These are phyloP conservation scores for Rhizophora apiculata DNA, from an alignment of 345 rosid genomes.

Conservation along the genomic window DNA sequence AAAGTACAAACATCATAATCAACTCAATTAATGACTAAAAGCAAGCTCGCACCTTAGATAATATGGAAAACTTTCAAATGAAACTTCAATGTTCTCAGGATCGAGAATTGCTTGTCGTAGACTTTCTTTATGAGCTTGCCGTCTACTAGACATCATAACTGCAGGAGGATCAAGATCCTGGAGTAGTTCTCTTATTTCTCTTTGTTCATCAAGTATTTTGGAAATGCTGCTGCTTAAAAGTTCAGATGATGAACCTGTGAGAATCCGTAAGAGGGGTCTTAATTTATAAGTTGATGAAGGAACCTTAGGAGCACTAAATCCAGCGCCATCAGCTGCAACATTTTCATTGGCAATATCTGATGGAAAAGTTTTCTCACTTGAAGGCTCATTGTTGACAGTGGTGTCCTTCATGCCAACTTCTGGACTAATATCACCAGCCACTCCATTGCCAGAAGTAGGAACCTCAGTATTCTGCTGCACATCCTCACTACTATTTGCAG, in stretches of 20 bases:
- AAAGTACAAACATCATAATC: neutral
- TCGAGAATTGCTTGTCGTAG: constrained; percentile 60
- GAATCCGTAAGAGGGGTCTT: constrained; percentile 63
- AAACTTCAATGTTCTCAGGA: constrained; percentile 63
- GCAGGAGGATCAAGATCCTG: constrained; percentile 51
- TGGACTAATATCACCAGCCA: constrained; percentile 39
- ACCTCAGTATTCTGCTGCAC: constrained; percentile 55
- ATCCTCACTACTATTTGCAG: constrained; percentile 46
- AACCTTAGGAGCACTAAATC: constrained; percentile 55
- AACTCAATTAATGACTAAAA: neutral
- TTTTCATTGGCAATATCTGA: constrained; percentile 48
- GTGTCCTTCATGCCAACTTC: constrained; percentile 71
- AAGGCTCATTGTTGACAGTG: constrained; percentile 47
- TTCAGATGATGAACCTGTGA: constrained; percentile 53
- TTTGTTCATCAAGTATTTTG: constrained; percentile 58
- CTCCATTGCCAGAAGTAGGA: constrained; percentile 46
- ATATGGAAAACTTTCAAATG: constrained; percentile 84
- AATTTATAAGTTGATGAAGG: constrained; percentile 55
- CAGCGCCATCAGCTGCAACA: constrained; percentile 41
- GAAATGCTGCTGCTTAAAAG: constrained; percentile 52
- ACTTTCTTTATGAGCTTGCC: constrained; percentile 68
- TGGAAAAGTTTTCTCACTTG: constrained; percentile 50
- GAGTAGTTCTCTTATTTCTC: constrained; percentile 50
- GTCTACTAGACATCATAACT: constrained; percentile 47
- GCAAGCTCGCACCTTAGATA: constrained; percentile 57